phyloP scores from a whole-genome alignment of 768 basidiomycete species.

The Leccinum uliginosum region DNA sequence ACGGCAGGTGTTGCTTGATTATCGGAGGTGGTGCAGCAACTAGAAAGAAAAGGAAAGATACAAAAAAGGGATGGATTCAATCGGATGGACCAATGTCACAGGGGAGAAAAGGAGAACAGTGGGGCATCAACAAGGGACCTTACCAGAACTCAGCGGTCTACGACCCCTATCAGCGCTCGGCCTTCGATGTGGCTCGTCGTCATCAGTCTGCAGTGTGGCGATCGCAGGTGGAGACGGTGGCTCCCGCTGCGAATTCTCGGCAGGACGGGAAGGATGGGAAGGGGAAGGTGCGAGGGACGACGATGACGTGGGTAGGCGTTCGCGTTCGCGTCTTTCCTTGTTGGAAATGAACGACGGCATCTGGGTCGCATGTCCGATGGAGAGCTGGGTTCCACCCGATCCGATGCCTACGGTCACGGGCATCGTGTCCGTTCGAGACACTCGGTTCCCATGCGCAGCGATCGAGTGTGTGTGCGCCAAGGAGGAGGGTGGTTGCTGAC shows the following conservation, averaged over 20 bases:
- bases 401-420: conserved; percentile 26
- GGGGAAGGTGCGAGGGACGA: conserved; percentile 21
- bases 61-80: not conserved
- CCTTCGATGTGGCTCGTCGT: conserved; percentile 22
- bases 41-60: conserved; percentile 1
- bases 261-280: conserved; percentile 10
- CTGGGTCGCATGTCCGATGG: conserved; percentile 20
- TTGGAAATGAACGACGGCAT: conserved; percentile 21
- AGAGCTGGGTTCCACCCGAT: conserved; percentile 22
- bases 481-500: not conserved
- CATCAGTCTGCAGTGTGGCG: conserved; percentile 27
- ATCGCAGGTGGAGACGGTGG: conserved; percentile 32
- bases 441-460: conserved; percentile 16
- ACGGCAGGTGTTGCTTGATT: conserved; percentile 21
- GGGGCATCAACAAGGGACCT: conserved; percentile 2
- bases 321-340: conserved; percentile 26
- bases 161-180: conserved; percentile 23
- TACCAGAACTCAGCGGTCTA: conserved; percentile 27
- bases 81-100: not conserved
- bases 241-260: conserved; percentile 21
- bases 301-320: conserved; percentile 20
- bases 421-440: conserved; percentile 31
- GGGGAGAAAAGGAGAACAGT: not conserved
- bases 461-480: conserved; percentile 21
- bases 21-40: conserved; percentile 10